Conservation (phyloP, 2,329 filamentous ascomycete species). For the Shiraia bambusicola region DNA sequence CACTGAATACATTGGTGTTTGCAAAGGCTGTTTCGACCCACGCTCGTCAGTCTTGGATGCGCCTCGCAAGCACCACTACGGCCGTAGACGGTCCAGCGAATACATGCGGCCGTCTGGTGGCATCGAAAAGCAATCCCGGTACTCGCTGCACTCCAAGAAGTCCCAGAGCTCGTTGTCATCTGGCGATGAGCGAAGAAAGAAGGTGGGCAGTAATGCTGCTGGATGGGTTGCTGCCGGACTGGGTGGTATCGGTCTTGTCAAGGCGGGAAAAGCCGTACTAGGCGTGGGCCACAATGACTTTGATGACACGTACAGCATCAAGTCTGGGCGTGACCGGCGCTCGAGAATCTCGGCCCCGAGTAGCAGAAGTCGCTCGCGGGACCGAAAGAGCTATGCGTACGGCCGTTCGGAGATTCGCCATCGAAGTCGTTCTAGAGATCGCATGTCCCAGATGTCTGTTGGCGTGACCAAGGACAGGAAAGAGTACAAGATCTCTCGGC, state of each 20-base stretch:
- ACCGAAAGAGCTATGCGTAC: slow-evolving; percentile 49
- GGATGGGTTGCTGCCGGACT: slow-evolving; percentile 58
- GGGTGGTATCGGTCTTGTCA: slow-evolving; percentile 55
- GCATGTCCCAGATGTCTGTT: slow-evolving; percentile 37
- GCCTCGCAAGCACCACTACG: slow-evolving; percentile 62
- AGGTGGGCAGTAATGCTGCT: slow-evolving; percentile 48
- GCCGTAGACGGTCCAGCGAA: slow-evolving; percentile 49
- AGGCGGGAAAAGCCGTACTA: slow-evolving; percentile 56
- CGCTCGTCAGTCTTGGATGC: slow-evolving; percentile 58
- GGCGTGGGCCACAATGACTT: slow-evolving; percentile 54
- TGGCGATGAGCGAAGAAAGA: slow-evolving; percentile 41
- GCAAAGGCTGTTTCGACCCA: slow-evolving; percentile 66
- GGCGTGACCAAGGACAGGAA: slow-evolving; percentile 39
- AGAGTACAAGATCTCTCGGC: slow-evolving; percentile 38
- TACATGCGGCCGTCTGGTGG: slow-evolving; percentile 48
- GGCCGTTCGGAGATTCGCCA: slow-evolving; percentile 45
- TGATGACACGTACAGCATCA: slow-evolving; percentile 62
- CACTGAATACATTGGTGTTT: slow-evolving; percentile 66
- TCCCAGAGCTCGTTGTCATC: slow-evolving; percentile 35
- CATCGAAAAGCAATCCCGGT: slow-evolving; percentile 61
- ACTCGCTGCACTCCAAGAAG: slow-evolving; percentile 41
- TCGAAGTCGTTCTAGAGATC: slow-evolving; percentile 42
- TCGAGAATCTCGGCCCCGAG: slow-evolving; percentile 32
- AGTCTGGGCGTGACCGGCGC: slow-evolving; percentile 50
- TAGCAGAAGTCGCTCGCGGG: slow-evolving; percentile 42